These are phyloP conservation scores for Nicotiana rustica DNA, from an alignment of 305 asterid genomes.

Conservation along the genomic window DNA sequence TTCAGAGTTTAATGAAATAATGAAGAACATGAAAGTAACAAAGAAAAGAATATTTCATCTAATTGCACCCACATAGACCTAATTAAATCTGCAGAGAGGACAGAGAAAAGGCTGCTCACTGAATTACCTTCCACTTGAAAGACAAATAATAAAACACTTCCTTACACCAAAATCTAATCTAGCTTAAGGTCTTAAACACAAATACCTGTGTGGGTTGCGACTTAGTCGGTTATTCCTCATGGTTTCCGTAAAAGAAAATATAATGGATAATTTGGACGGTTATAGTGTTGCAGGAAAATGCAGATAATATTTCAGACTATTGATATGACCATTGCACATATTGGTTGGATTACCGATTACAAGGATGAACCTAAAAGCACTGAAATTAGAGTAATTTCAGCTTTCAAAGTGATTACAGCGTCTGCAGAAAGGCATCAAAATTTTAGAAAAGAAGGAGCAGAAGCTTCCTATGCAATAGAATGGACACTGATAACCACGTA, in stretches of 20 bases:
- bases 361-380: not conserved
- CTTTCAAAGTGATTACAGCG: not conserved
- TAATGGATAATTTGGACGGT: not conserved
- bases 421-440: not conserved
- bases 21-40: not conserved
- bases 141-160: not conserved
- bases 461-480: not conserved
- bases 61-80: not conserved
- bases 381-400: not conserved
- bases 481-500: not conserved
- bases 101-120: not conserved
- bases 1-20: not conserved
- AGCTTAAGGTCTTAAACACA: not conserved
- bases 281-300: constrained; percentile 1
- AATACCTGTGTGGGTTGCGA: not conserved
- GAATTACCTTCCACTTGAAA: not conserved
- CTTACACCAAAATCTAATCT: constrained; percentile 6
- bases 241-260: not conserved
- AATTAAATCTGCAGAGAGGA: not conserved
- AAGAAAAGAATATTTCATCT: not conserved
- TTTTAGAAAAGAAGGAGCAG: not conserved
- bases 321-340: not conserved
- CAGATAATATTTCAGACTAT: constrained; percentile 11
- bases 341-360: not conserved
- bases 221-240: not conserved